Base-by-base conservation (phyloP, 139 green algal genomes). In the Tetradesmus obliquus region DNA sequence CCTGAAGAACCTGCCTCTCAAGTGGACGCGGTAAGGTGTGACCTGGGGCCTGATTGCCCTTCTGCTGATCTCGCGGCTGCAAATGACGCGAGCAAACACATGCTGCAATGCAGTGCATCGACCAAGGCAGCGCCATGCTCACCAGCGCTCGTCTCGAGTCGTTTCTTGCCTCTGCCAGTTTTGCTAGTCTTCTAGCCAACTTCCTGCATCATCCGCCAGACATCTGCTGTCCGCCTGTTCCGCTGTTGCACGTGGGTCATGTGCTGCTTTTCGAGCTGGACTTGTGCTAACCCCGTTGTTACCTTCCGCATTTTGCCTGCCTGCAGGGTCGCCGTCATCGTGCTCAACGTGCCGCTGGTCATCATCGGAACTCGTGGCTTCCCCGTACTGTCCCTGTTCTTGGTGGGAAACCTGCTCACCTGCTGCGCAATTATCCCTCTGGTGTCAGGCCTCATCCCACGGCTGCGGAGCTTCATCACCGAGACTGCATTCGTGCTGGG, bases 391-490 rank as follows among this genome's bases (percentile, higher is more conserved):
- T 84, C 94, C 54, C 95, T 99, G 17, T 99, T 98, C 92, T 94
- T 98, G 0, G 91, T 99, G 1, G 93, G 94, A 84, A 99, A 99
- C 95, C 94, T 98, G 91, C 76, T 98, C 2, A 97, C 93, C 91
- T 94, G 92, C 88, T 97, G 94, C 53, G 94, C 91, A 22, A 94
- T 95, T 62, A 74, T 97, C n/a, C 94, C 96, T 9, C 82, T 99
- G 57, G 24, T 83, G 54, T 55, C 94, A 20, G 82, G 94, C 20
- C 81, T 94, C 22, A 74, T 91, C 45, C 54, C 83, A 12, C 24
- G 81, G 0, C n/a, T 92, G 12, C 53, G 92, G 58, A 24, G 8
- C n/a, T 84, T 92, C 71, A 57, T 94, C 76, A 93, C 79, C 2
- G 94, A 95, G 71, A 93, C 74, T 1, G 66, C 51, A 20, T 84